Base-by-base conservation (phyloP, 2,329 filamentous ascomycete genomes). In the Neonectria magnoliae region DNA sequence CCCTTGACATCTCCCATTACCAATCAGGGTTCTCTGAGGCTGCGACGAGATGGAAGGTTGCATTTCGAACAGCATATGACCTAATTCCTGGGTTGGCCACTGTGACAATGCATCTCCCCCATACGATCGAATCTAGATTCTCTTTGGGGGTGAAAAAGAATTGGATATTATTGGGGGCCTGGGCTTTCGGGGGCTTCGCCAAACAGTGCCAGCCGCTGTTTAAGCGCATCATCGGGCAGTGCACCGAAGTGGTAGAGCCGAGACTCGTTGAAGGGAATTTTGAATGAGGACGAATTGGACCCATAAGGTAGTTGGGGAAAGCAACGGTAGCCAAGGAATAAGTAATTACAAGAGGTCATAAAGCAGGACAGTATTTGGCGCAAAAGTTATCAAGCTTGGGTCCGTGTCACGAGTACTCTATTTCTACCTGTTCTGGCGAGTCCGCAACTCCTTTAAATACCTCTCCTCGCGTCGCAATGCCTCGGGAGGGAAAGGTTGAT, bases 381-480 rank as follows among this genome's bases (percentile, higher is more conserved):
- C n/a, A 60, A 63, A 45, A 54, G 38, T 66, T 68, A 71, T 67
- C 18, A 31, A 45, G 55, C 60, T 56, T 63, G 60, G 65, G 41
- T 41, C n/a, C 48, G 62, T 57, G 63, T 50, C 33, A 56, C 14
- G 27, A 50, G 53, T 65, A 64, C 25, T 27, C 14, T 33, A 11
- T 18, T 18, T 41, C 14, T 51, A 36, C 44, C n/a, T 53, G 27
- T 60, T 58, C 42, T 41, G 63, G 65, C 29, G 63, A 65, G 57
- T 62, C 63, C 68, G 53, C 50, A 45, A 48, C 55, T 59, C 44
- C 57, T 53, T 33, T 52, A 59, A 58, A 62, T 60, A 52, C 56
- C 61, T 59, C 60, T 62, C 56, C n/a, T 31, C 57, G 52, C 47
- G 52, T 56, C 52, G 45, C 62, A 60, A 60, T 64, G 56, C 57